phyloP scores from a whole-genome alignment of 768 basidiomycete genomes.

The Mycena leptocephala region DNA sequence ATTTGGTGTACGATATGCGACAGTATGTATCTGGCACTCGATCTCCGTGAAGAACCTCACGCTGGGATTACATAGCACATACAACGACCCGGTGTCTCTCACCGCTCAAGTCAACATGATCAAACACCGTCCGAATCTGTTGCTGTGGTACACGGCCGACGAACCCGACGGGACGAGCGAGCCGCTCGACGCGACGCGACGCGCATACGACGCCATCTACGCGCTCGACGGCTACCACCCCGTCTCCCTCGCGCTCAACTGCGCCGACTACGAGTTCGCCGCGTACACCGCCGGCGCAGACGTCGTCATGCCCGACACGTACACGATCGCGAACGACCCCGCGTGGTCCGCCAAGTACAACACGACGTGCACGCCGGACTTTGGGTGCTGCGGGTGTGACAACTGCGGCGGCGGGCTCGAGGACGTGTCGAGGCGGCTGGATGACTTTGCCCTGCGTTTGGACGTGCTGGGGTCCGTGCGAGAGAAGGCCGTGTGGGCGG shows the following conservation, averaged over 20 bases:
- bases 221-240: conserved; percentile 73
- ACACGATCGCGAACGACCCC: conserved; percentile 57
- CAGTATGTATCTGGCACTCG: conserved; percentile 52
- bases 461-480: conserved; percentile 64
- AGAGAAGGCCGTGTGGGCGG: conserved; percentile 68
- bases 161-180: conserved; percentile 46
- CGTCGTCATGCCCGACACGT: conserved; percentile 69
- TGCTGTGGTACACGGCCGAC: conserved; percentile 37
- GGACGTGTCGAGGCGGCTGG: conserved; percentile 66
- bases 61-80: conserved; percentile 56
- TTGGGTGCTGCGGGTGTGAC: conserved; percentile 76
- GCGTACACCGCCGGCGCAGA: conserved; percentile 69
- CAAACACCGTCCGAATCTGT: conserved; percentile 61
- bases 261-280: conserved; percentile 67
- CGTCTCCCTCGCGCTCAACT: conserved; percentile 65
- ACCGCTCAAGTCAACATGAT: conserved; percentile 66
- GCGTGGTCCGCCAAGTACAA: conserved; percentile 61
- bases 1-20: conserved; percentile 78
- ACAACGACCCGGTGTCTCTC: conserved; percentile 62
- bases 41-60: neutral
- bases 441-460: conserved; percentile 60
- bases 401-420: conserved; percentile 69
- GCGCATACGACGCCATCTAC: conserved; percentile 64
- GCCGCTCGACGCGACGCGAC: conserved; percentile 60
- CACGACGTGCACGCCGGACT: conserved; percentile 63